These are phyloP conservation scores for Ciborinia camelliae DNA, from an alignment of 2,329 filamentous ascomycete species.

Conservation along the genomic window DNA sequence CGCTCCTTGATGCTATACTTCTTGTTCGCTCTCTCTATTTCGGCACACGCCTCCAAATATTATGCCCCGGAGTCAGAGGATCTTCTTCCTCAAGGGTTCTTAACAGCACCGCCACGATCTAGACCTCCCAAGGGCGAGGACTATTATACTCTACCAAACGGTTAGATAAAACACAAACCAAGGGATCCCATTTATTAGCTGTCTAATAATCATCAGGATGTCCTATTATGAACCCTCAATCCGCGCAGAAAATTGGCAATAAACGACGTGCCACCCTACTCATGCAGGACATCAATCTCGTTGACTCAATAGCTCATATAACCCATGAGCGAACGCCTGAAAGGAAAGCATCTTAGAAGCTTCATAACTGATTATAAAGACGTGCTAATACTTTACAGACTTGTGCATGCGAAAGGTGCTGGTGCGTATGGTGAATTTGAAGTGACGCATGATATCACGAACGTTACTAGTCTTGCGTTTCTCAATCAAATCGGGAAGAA, in stretches of 20 bases:
- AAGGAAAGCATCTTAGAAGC: conserved; percentile 11
- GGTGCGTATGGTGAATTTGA: conserved; percentile 25
- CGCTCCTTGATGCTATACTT: background rate
- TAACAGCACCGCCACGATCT: background rate
- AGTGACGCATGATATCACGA: conserved; percentile 22
- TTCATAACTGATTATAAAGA: conserved; percentile 34
- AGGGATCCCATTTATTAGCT: background rate
- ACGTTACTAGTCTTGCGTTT: conserved; percentile 44
- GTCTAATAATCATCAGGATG: background rate
- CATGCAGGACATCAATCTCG: background rate
- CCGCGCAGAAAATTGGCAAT: background rate
- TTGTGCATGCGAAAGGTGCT: conserved; percentile 58
- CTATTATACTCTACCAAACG: conserved; percentile 6
- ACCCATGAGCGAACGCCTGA: conserved; percentile 20
- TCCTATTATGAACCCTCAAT: background rate
- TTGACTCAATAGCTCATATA: background rate
- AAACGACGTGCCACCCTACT: background rate
- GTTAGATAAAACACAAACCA: background rate
- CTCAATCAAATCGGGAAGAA: conserved; percentile 54
- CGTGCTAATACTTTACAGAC: background rate
- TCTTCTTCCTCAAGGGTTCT: background rate
- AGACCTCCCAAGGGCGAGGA: background rate
- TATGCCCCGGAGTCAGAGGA: background rate
- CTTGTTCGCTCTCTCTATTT: background rate
- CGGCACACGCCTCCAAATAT: background rate